Evolutionary conservation across 768 basidiomycete species (phyloP), one percentile per base, ranked within the genome.

Genomic region (Tulasnella sp.): DNA sequence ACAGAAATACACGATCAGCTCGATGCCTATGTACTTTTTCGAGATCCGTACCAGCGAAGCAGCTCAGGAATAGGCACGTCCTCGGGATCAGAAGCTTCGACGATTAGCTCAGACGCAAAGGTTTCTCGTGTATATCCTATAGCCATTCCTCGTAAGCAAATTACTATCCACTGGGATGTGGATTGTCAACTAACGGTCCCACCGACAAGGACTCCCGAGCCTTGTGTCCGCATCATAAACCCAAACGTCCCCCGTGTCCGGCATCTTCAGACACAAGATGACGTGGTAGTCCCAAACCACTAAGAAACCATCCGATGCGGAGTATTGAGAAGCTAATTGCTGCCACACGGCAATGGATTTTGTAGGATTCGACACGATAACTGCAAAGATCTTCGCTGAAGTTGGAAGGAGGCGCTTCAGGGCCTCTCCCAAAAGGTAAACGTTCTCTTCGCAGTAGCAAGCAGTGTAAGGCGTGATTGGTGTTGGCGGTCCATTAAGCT

Each of bases 281-380:
- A 88, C 89, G 76, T 91, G 90, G 79, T 91, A 91, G 77, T 91
- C 90, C 89, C 89, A 91, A 47, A 90, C 79, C 22, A 90, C 84
- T 47, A 84, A 79, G 44, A 40, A 74, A 14, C 72, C 69, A 3
- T 69, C 75, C 40, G 79, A 79, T 35, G 75, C 77, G 29, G 39
- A 39, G 17, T 79, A 76, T 17, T 73, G 73, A 14, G 83, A 82
- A 34, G 79, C 80, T 75, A 83, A 85, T 78, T 90, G 90, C 72
- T 81, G 82, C 86, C 87, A 89, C 62, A 91, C 77, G 34, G 87
- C 88, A 40, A 89, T 86, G 81, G 85, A 86, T 79, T 83, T 87
- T 41, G 78, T 78, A 72, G 77, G 79, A 78, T 91, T 91, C 9
- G 89, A 91, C 74, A 91, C 84, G 81, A 91, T 87, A 39, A 90